Base-by-base conservation (phyloP, 2,329 filamentous ascomycete species). In the Penicillium vulpinum region DNA sequence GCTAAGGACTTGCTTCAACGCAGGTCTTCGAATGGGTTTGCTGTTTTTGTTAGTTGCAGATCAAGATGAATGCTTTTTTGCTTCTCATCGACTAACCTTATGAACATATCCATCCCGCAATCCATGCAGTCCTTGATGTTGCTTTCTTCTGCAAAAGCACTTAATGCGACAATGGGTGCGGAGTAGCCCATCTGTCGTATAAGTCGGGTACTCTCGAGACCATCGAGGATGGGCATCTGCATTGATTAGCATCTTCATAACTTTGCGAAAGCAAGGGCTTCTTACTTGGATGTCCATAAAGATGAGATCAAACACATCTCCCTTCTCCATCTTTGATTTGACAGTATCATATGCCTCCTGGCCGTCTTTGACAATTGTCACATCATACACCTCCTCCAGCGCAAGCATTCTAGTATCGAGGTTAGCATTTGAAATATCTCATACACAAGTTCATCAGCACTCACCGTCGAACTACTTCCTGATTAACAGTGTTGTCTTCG, bases 101-200 rank as follows among this genome's bases (percentile, higher is more conserved):
- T 80, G 73, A 96, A 96, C 77, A 92, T 91, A 68, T 96, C 85
- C 92, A 96, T 96, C 54, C 92, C 92, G 2, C 88, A 91, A 58
- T 93, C 91, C 72, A 94, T 88, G 73, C 90, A 90, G 70, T 92
- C 89, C 73, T 88, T 89, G 43, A 92, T 86, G 67, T 96, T 96
- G 74, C 87, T 91, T 72, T 96, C 92, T 69, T 96, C 92, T 0
- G 90, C 87, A 67, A 96, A 96, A 2, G 92, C 92, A 11, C 92
- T 96, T 43, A 97, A 77, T 0, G 92, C 92, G 15, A 97, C 91
- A 59, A 97, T 96, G 0, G 92, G 92, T 2, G 89, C 89, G 11
- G 84, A 86, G 75, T 94, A 97, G 1, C 92, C 92, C 79, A 93
- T 89, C 70, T 91, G 81, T 7, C 92, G 85, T 65, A 97, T 96